Percentiles rank a stretch among this genome's conserved stretches.
Conservation (phyloP, 371 early-diverging fungal genomes). For the Lichtheimia ramosa region DNA sequence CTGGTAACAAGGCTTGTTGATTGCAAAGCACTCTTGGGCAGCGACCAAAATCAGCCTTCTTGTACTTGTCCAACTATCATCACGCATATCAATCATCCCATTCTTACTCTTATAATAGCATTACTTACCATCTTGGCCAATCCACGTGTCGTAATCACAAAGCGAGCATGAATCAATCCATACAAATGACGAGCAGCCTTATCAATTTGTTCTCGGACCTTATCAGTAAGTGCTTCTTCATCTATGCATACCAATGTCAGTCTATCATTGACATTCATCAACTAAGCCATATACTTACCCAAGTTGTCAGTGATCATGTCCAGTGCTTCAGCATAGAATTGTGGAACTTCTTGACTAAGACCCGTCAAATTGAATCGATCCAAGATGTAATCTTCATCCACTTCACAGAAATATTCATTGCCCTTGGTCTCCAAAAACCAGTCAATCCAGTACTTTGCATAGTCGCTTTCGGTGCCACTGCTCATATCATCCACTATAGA, state of each 20-base stretch:
- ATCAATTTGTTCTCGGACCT: conserved; percentile 71
- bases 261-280: neutral
- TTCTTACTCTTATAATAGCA: too few relatives aligned
- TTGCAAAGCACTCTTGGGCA: conserved; percentile 95
- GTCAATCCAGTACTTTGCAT: conserved; percentile 83
- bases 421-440: conserved; percentile 81
- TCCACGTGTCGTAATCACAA: conserved; percentile 86
- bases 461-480: conserved; percentile 65
- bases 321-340: conserved; percentile 81
- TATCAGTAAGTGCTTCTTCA: conserved; percentile 67
- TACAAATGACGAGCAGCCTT: conserved; percentile 85
- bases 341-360: conserved; percentile 75
- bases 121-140: conserved; percentile 78
- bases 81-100: too few relatives aligned
- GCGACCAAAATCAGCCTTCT: conserved; percentile 89
- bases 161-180: conserved; percentile 93
- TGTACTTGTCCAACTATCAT: conserved; percentile 78
- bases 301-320: conserved; percentile 90
- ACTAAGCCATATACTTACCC: conserved; percentile 30
- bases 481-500: conserved; percentile 60
- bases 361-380: conserved; percentile 97
- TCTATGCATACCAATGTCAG: conserved; percentile 25
- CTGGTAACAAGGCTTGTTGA: conserved; percentile 81
- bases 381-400: conserved; percentile 93
- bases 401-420: conserved; percentile 93